These are phyloP conservation scores for Collybia mongolica DNA, from an alignment of 768 basidiomycete genomes.

Conservation along the genomic window DNA sequence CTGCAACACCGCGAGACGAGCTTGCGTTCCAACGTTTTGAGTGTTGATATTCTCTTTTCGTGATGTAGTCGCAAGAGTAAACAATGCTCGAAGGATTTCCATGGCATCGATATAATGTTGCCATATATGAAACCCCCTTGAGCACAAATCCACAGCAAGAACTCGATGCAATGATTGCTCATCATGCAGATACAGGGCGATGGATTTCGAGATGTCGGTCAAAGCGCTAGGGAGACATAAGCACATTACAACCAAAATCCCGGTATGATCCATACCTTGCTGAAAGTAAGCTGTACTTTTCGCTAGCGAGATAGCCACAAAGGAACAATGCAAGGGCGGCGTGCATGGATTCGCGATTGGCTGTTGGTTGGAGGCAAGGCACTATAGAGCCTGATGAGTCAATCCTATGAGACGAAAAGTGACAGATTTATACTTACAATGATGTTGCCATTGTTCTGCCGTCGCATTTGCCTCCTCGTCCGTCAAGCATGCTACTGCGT, in stretches of 20 bases:
- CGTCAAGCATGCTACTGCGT: constrained; percentile 61
- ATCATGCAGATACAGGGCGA: constrained; percentile 75
- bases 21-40: constrained; percentile 74
- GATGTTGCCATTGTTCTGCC: constrained; percentile 15
- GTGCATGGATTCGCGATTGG: constrained; percentile 53
- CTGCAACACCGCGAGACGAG: constrained; percentile 79
- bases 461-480: constrained; percentile 59
- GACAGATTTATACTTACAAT: background rate
- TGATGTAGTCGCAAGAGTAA: constrained; percentile 70
- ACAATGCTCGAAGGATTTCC: constrained; percentile 82
- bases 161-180: constrained; percentile 63
- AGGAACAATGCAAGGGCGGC: constrained; percentile 76
- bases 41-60: constrained; percentile 68
- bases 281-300: constrained; percentile 75
- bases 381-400: constrained; percentile 60
- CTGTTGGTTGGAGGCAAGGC: constrained; percentile 59
- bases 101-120: constrained; percentile 91
- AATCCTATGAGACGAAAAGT: constrained; percentile 30
- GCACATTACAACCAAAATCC: background rate
- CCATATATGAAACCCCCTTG: constrained; percentile 92
- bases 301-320: constrained; percentile 79
- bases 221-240: constrained; percentile 52
- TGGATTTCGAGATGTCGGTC: constrained; percentile 82
- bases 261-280: constrained; percentile 47
- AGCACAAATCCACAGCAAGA: constrained; percentile 86